Conservation (phyloP, 805 yeast species). For the Nakazawaea molendinolei region DNA sequence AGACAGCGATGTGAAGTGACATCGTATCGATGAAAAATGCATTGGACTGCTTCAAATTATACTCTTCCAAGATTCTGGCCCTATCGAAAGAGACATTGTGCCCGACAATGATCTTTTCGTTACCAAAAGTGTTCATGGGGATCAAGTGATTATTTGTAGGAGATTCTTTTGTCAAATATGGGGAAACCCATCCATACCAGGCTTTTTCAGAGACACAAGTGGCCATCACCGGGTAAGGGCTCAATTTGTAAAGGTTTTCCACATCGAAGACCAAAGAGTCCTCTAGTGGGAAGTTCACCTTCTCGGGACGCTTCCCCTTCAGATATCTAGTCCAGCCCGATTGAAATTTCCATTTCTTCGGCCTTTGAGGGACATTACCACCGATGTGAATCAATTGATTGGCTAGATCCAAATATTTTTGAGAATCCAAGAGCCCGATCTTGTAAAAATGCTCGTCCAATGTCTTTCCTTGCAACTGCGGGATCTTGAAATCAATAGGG, state of each 20-base stretch:
- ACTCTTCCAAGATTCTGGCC: slow-evolving; percentile 81
- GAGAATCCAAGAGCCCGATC: slow-evolving; percentile 52
- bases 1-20: slow-evolving; percentile 84
- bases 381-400: slow-evolving; percentile 33
- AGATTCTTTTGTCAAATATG: slow-evolving; percentile 57
- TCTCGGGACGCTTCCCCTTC: slow-evolving; percentile 41
- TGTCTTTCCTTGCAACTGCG: slow-evolving; percentile 62
- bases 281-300: slow-evolving; percentile 67
- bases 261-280: slow-evolving; percentile 79
- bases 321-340: slow-evolving; percentile 83
- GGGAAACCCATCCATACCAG: slow-evolving; percentile 96
- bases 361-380: slow-evolving; percentile 31
- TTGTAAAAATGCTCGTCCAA: slow-evolving; percentile 82
- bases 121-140: slow-evolving; percentile 53
- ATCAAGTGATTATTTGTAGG: slow-evolving; percentile 55
- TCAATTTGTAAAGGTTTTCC: slow-evolving; percentile 73
- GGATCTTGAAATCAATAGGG: slow-evolving; percentile 59
- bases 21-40: slow-evolving; percentile 86
- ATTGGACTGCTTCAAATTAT: slow-evolving; percentile 55
- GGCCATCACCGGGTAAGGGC: slow-evolving; percentile 74
- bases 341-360: slow-evolving; percentile 46
- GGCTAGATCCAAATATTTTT: slow-evolving; percentile 53
- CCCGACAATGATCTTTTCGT: slow-evolving; percentile 67
- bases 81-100: slow-evolving; percentile 90
- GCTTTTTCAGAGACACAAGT: slow-evolving; percentile 70